Percentiles rank a stretch among this genome's conserved stretches.
Conservation (phyloP, 2,329 filamentous ascomycete species). For the Dactylellina haptotyla region DNA sequence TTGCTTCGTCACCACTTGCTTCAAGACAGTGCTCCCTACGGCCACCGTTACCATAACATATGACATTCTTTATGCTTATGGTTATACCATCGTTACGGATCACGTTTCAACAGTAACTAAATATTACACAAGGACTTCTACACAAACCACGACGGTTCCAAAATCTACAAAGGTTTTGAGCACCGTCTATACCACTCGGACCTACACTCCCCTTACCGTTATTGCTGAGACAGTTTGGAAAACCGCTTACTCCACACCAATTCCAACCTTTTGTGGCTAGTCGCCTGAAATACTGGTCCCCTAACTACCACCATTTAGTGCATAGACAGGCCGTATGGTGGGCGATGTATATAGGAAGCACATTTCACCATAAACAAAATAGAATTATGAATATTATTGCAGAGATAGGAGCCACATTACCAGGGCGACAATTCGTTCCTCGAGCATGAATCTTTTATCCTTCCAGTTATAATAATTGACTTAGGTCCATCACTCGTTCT, state of each 20-base stretch:
- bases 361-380: too few relatives aligned
- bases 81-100: not conserved
- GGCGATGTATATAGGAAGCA: too few relatives aligned
- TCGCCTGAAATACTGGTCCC: too few relatives aligned
- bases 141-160: not conserved
- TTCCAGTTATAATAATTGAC: too few relatives aligned
- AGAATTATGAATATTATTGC: too few relatives aligned
- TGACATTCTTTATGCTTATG: not conserved
- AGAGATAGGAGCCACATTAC: too few relatives aligned
- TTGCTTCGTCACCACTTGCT: constrained; percentile 19
- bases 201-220: constrained; percentile 1
- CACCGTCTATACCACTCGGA: not conserved
- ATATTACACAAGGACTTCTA: not conserved
- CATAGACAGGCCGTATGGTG: too few relatives aligned
- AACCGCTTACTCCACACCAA: not conserved
- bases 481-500: too few relatives aligned
- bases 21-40: not conserved
- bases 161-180: constrained; percentile 9
- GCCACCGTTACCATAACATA: not conserved
- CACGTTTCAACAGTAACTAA: not conserved
- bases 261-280: not conserved
- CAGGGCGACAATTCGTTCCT: too few relatives aligned
- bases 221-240: constrained; percentile 8
- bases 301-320: too few relatives aligned
- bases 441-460: too few relatives aligned